Conservation (phyloP, 257 asterid species). For the Fraxinus excelsior region DNA sequence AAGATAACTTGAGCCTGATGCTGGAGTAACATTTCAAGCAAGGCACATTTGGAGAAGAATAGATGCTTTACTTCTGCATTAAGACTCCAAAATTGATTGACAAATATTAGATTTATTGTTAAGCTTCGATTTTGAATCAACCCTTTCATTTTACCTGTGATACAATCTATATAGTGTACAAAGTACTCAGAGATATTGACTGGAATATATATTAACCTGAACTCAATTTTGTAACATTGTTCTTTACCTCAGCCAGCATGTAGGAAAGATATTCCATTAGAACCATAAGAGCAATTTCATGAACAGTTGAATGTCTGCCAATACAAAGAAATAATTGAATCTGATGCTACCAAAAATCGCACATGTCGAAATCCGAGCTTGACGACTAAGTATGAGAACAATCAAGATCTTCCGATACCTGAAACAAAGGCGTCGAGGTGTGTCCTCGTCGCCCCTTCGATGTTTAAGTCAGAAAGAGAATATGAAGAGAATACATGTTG, state of each 20-base stretch:
- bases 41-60: neutral
- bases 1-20: neutral
- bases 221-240: neutral
- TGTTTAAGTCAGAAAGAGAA: too few species aligned
- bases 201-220: neutral
- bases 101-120: neutral
- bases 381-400: too few species aligned
- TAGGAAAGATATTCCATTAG: conserved; percentile 91
- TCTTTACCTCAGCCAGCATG: conserved; percentile 92
- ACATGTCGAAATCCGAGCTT: too few species aligned
- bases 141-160: conserved; percentile 5
- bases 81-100: neutral
- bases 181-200: conserved; percentile 5
- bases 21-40: neutral
- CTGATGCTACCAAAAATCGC: too few species aligned
- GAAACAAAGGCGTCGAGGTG: too few species aligned
- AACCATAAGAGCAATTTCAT: conserved; percentile 85
- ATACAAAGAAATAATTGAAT: conserved; percentile 29
- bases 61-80: neutral
- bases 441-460: too few species aligned
- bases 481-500: too few species aligned
- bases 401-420: too few species aligned
- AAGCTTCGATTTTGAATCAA: neutral
- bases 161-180: neutral
- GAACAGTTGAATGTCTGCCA: conserved; percentile 81